Evolutionary conservation across 73 alveolate genomes (phyloP).

Genomic region (Paramecium sexaurelia): DNA sequence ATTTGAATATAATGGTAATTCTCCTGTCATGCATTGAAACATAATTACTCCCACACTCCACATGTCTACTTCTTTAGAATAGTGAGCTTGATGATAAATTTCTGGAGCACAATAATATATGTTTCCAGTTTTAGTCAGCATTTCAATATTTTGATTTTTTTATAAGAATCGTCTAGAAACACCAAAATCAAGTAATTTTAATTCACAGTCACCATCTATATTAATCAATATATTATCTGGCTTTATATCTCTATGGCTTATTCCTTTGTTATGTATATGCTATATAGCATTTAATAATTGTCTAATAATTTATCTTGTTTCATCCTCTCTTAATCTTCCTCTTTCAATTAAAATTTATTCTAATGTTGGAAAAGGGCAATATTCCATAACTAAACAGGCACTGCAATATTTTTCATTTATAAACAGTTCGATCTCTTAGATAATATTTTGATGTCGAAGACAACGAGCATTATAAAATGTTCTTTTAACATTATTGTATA

Average conservation of each 20-base stretch:
- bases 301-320: constrained; percentile 28
- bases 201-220: background rate
- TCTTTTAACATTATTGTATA: constrained; percentile 47
- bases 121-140: constrained; percentile 48
- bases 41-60: constrained; percentile 41
- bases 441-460: constrained; percentile 44
- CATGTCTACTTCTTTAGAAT: background rate
- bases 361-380: constrained; percentile 60
- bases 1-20: background rate
- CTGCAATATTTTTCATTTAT: constrained; percentile 54
- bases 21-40: constrained; percentile 22
- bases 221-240: constrained; percentile 66
- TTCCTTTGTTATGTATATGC: constrained; percentile 57
- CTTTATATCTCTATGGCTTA: constrained; percentile 62
- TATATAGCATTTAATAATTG: constrained; percentile 17
- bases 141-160: background rate
- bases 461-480: constrained; percentile 56
- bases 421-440: constrained; percentile 51
- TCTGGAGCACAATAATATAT: constrained; percentile 42
- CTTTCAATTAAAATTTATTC: constrained; percentile 1
- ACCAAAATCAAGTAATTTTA: constrained; percentile 39
- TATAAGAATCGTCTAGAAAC: constrained; percentile 19
- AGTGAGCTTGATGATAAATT: background rate
- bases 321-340: constrained; percentile 9
- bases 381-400: constrained; percentile 68